Percentiles rank a stretch among this genome's conserved stretches.
phyloP scores from a whole-genome alignment of 2,329 filamentous ascomycete genomes.

The Arthrobotrys conoides region DNA sequence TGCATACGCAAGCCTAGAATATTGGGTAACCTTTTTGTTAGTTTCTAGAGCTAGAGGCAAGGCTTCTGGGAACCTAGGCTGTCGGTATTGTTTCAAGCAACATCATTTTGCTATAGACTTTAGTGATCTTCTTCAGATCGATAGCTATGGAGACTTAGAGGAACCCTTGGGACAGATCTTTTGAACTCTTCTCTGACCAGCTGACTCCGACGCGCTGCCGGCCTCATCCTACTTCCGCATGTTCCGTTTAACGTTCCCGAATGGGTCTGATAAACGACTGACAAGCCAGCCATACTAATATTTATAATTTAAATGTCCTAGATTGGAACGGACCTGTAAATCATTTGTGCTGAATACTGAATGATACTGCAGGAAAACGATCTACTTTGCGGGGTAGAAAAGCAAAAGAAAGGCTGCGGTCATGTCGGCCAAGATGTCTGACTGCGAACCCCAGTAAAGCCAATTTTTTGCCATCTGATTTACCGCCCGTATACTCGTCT shows the following conservation, averaged over 20 bases:
- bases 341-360: neutral
- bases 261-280: neutral
- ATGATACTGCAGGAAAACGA: neutral
- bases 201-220: neutral
- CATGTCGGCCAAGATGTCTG: conserved; percentile 1
- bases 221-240: neutral
- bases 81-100: too few relatives aligned
- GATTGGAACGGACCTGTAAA: neutral
- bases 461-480: conserved; percentile 51
- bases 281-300: neutral
- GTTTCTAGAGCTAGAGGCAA: neutral
- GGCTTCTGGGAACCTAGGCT: neutral
- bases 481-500: conserved; percentile 22
- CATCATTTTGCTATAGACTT: too few relatives aligned
- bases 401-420: too few relatives aligned
- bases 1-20: too few relatives aligned
- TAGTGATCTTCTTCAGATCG: too few relatives aligned
- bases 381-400: conserved; percentile 38
- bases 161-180: neutral
- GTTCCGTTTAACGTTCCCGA: conserved; percentile 1
- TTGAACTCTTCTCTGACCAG: neutral
- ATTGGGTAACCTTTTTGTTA: too few relatives aligned
- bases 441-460: neutral
- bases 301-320: too few relatives aligned
- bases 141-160: neutral